Evolutionary conservation across 164 flowering plant genomes (phyloP), one percentile per base, ranked within the genome.

Genomic region (Tetrastigma voinierianum): DNA sequence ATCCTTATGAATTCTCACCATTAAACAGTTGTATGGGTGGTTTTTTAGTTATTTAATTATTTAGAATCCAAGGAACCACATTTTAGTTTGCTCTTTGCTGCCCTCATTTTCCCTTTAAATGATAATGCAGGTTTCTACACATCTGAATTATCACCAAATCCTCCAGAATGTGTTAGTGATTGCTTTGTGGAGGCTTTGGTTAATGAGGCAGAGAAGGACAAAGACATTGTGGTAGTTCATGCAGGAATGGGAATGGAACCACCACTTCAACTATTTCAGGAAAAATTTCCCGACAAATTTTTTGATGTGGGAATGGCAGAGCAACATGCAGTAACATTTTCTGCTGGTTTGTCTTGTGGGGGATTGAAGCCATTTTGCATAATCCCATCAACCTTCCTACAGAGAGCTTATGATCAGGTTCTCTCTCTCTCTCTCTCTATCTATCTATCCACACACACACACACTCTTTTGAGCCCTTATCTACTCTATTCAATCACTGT

Each of bases 371-470:
- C 98, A 15, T 93, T 93, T 66, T 90, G 98, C 76, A 75, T 90
- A 57, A 87, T 93, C 49, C 94, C 97, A 32, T 90, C 98, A 45
- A 71, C 97, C 49, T 87, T 86, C 67, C 78, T 93, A 60, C 97
- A 93, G 72, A 83, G 98, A 78, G 96, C 91, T 61, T 93, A 83
- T 72, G 97, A 90, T 69, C 98, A 93, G 96, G 98, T 90, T 68
- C 68, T 66, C 65, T 21, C 57, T 59, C 51, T 45, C 63, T 43
- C 51, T 20, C 54, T 20, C 32, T 57, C 24, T 6, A 25, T 6
- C 3, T 0, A 25, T 3, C 3, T 6, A 25, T 6, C 0, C 4
- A 7, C 0, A 7, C 40, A 7, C 0, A 7, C 40, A 3, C 40
- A 25, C 40, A 32, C 40, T 3, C 40, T 32, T 32, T 32, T 7